phyloP scores from a whole-genome alignment of 139 green algal species.

The Chlorella vulgaris region DNA sequence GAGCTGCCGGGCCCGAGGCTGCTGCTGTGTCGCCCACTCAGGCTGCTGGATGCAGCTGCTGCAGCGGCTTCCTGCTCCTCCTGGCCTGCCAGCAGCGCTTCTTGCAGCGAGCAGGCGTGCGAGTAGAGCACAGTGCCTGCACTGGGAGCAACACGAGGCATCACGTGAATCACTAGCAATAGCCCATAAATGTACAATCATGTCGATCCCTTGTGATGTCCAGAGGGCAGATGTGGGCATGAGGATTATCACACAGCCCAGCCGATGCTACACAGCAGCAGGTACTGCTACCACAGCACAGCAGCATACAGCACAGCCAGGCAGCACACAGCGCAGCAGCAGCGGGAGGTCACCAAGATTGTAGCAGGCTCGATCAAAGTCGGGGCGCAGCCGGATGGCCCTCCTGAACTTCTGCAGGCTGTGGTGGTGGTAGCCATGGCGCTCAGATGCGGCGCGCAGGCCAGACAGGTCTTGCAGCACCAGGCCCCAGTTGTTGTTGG shows the following conservation, averaged over 20 bases:
- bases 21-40: background rate
- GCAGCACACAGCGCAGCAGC: background rate
- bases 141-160: background rate
- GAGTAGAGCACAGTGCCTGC: constrained; percentile 78
- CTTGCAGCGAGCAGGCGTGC: constrained; percentile 65
- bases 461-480: constrained; percentile 73
- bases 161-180: too few species aligned
- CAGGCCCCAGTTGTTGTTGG: constrained; percentile 85
- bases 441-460: constrained; percentile 28
- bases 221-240: too few species aligned
- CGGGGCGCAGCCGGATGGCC: constrained; percentile 64
- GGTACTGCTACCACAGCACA: too few species aligned
- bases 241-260: too few species aligned
- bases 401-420: constrained; percentile 73
- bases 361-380: constrained; percentile 82
- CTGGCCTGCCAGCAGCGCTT: constrained; percentile 44
- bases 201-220: too few species aligned
- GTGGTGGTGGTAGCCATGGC: constrained; percentile 49
- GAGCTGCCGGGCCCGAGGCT: background rate
- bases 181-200: too few species aligned
- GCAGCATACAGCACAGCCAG: background rate
- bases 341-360: constrained; percentile 56
- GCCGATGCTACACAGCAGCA: too few species aligned
- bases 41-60: background rate
- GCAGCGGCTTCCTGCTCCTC: constrained; percentile 29